Percentiles rank a stretch among this genome's conserved stretches.
phyloP scores from a whole-genome alignment of 208 protist genomes.

The Acanthamoeba triangularis region DNA sequence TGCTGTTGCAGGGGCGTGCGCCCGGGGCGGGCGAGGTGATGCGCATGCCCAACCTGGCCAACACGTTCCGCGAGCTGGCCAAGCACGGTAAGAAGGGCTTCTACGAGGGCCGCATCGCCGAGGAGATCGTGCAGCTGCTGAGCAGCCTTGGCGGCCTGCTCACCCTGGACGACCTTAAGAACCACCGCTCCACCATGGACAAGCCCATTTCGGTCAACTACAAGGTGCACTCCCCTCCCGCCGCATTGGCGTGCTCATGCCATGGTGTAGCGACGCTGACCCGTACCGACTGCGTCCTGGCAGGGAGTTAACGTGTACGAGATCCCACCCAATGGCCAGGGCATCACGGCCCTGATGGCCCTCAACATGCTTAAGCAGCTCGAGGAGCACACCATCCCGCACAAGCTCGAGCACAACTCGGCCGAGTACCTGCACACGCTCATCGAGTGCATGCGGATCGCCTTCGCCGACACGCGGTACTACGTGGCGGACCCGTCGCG shows the following conservation, averaged over 20 bases:
- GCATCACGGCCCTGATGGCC: constrained; percentile 89
- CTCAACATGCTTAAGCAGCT: constrained; percentile 86
- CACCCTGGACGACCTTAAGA: constrained; percentile 83
- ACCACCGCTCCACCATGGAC: constrained; percentile 80
- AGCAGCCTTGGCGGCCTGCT: constrained; percentile 82
- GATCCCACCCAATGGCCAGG: constrained; percentile 91
- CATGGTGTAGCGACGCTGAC: neutral
- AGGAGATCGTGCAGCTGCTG: constrained; percentile 86
- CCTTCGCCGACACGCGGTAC: constrained; percentile 87
- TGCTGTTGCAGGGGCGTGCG: constrained; percentile 75
- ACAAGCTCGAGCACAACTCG: constrained; percentile 79
- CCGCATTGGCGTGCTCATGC: neutral
- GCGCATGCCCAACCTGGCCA: constrained; percentile 85
- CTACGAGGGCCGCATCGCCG: constrained; percentile 85
- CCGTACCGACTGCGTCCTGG: neutral
- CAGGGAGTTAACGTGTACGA: constrained; percentile 84
- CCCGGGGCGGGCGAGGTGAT: constrained; percentile 84
- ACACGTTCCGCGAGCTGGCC: constrained; percentile 84
- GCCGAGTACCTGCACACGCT: constrained; percentile 86
- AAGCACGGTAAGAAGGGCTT: constrained; percentile 87
- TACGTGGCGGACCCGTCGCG: constrained; percentile 41
- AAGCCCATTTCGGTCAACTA: constrained; percentile 81
- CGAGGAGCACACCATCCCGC: constrained; percentile 8
- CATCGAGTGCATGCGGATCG: constrained; percentile 89
- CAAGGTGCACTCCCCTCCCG: constrained; percentile 5